Percentiles rank a stretch among this genome's conserved stretches.
These are phyloP conservation scores for Talaromyces verruculosus DNA, from an alignment of 2,329 filamentous ascomycete genomes.

Conservation along the genomic window DNA sequence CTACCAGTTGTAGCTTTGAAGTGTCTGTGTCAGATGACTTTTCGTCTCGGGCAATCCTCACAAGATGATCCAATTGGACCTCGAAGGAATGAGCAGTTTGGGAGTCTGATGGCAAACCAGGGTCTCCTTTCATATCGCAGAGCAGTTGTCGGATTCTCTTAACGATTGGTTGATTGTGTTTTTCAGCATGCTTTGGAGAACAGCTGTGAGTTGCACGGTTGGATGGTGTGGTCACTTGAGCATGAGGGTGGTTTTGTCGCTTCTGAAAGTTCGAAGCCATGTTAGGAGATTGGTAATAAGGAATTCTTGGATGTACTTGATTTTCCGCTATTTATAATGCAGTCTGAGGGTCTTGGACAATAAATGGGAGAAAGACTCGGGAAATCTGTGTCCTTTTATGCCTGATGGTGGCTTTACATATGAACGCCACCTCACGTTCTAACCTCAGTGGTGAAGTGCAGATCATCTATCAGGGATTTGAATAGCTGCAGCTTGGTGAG, in stretches of 20 bases:
- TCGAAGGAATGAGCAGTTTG: not conserved
- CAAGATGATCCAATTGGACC: not conserved
- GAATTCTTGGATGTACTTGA: too few species aligned
- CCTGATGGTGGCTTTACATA: not conserved
- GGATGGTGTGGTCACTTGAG: not conserved
- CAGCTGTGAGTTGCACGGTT: not conserved
- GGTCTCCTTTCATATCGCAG: not conserved
- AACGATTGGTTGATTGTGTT: not conserved
- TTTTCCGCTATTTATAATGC: too few species aligned
- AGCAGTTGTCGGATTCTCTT: not conserved
- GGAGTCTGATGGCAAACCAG: not conserved
- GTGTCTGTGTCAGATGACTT: not conserved
- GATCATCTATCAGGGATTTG: not conserved
- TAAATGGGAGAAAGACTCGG: not conserved
- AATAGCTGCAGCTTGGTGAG: not conserved
- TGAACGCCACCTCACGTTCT: not conserved
- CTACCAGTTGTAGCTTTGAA: not conserved
- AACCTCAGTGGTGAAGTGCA: not conserved
- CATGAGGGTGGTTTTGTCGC: not conserved
- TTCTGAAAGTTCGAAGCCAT: constrained; percentile 1
- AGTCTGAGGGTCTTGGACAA: not conserved
- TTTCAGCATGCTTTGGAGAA: not conserved
- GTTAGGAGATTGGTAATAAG: not conserved
- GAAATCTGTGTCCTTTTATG: constrained; percentile 5
- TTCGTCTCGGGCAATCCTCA: not conserved